Conservation (phyloP, 305 asterid species). For the Fraxinus sp. region DNA sequence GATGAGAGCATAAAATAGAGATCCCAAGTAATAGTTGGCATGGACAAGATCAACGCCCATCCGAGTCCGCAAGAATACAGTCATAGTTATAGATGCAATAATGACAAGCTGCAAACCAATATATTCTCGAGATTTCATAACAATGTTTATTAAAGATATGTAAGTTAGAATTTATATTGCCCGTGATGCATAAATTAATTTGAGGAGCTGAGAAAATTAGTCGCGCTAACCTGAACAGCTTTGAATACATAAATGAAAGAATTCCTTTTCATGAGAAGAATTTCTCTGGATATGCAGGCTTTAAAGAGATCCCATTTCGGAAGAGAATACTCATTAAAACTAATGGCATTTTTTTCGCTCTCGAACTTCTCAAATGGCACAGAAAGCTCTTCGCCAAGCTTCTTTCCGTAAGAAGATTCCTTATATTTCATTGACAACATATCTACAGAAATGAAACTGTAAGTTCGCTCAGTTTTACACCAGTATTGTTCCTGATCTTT, state of each 20-base stretch:
- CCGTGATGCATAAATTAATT: neutral
- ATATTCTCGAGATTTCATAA: neutral
- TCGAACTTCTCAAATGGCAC: constrained; percentile 39
- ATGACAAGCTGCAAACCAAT: constrained; percentile 49
- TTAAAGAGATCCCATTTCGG: constrained; percentile 53
- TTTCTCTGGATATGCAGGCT: constrained; percentile 60
- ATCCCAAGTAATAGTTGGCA: constrained; percentile 68
- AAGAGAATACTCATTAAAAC: constrained; percentile 41
- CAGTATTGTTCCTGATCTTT: constrained; percentile 75
- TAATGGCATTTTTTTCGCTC: constrained; percentile 37
- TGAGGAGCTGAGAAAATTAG: neutral
- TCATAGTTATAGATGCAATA: constrained; percentile 56
- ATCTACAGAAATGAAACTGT: constrained; percentile 42
- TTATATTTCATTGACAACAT: constrained; percentile 40
- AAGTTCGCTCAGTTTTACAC: constrained; percentile 31
- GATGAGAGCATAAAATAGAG: constrained; percentile 54
- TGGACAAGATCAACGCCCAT: constrained; percentile 50
- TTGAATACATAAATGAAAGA: constrained; percentile 51
- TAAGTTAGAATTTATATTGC: neutral
- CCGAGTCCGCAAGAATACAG: constrained; percentile 65
- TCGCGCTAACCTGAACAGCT: constrained; percentile 46
- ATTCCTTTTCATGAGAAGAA: constrained; percentile 61
- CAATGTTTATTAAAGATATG: neutral
- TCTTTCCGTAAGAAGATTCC: constrained; percentile 37
- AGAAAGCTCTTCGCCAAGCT: constrained; percentile 38